Conservation (phyloP, 2,329 filamentous ascomycete species). For the Akanthomyces dipterigenus region DNA sequence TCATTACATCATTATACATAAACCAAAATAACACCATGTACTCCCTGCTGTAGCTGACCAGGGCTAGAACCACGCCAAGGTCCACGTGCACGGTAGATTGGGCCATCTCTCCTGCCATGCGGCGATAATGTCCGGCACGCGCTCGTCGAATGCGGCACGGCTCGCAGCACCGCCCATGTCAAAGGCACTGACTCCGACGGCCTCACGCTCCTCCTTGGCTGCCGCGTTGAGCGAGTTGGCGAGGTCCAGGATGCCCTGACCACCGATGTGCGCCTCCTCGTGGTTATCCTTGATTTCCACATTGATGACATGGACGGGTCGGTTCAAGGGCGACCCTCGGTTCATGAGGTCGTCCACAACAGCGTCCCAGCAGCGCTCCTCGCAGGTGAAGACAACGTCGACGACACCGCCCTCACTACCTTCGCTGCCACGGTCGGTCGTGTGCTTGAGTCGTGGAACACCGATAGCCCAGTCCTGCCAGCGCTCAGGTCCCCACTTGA, state of each 20-base stretch:
- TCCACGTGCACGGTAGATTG: conserved; percentile 86
- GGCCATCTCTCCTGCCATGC: conserved; percentile 96
- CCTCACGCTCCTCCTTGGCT: conserved; percentile 68
- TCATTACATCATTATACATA: conserved; percentile 4
- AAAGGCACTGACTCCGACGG: conserved; percentile 58
- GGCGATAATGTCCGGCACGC: conserved; percentile 83
- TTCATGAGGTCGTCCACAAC: conserved; percentile 89
- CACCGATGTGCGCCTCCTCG: conserved; percentile 87
- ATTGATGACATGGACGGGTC: conserved; percentile 95
- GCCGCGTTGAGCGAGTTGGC: conserved; percentile 77
- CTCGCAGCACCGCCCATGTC: conserved; percentile 60
- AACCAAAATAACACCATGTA: not conserved
- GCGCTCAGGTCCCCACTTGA: conserved; percentile 93
- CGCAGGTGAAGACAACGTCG: conserved; percentile 93
- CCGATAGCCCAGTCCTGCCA: conserved; percentile 98
- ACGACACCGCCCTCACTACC: conserved; percentile 87
- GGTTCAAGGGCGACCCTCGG: conserved; percentile 78
- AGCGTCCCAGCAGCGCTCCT: conserved; percentile 97
- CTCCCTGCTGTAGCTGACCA: not conserved
- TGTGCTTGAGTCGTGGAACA: conserved; percentile 70
- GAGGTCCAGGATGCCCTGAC: conserved; percentile 84
- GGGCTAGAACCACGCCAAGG: conserved; percentile 78
- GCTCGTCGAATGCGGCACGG: conserved; percentile 78
- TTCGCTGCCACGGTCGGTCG: conserved; percentile 65
- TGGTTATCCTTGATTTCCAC: conserved; percentile 98